A percentile compares a stretch with the other conserved stretches of the same genome.
phyloP scores from a whole-genome alignment of 352 stramenopile genomes.

The Phytophthora crassamura region DNA sequence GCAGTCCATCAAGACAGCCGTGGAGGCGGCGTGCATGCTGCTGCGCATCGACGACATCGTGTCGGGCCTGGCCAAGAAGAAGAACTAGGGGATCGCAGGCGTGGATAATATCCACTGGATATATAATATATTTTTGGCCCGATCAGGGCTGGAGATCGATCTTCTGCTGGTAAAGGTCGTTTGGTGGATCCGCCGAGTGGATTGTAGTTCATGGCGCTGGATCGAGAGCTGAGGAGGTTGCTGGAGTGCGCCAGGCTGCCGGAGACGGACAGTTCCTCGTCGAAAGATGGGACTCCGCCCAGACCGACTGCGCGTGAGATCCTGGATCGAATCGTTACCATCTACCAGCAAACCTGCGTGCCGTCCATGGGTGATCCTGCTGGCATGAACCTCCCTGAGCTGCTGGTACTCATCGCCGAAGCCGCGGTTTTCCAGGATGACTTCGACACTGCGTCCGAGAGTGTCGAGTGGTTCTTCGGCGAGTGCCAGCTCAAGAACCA shows the following conservation, averaged over 20 bases:
- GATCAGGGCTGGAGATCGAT: conserved; percentile 50
- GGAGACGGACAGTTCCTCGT: conserved; percentile 26
- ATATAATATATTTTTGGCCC: conserved; percentile 79
- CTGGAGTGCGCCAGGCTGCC: conserved; percentile 51
- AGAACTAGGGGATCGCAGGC: conserved; percentile 56
- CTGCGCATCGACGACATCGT: conserved; percentile 99
- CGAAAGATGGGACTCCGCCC: conserved; percentile 14
- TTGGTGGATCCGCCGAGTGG: background rate
- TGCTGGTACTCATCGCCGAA: conserved; percentile 84
- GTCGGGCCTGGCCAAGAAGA: conserved; percentile 97
- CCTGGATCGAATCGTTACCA: conserved; percentile 38
- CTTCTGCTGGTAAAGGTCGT: conserved; percentile 16
- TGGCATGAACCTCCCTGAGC: conserved; percentile 63
- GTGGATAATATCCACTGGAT: conserved; percentile 21
- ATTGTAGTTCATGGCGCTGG: conserved; percentile 49
- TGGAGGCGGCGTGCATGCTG: conserved; percentile 98
- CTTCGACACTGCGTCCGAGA: conserved; percentile 60
- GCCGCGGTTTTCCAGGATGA: conserved; percentile 68
- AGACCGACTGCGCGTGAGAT: conserved; percentile 46
- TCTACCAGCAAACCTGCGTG: conserved; percentile 47
- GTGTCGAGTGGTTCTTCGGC: conserved; percentile 77
- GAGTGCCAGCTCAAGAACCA: conserved; percentile 76
- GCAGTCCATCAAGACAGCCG: conserved; percentile 99
- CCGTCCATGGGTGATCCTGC: conserved; percentile 27
- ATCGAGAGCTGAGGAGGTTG: conserved; percentile 59